phyloP scores from a whole-genome alignment of 139 green algal genomes.

The Closterium sp. region DNA sequence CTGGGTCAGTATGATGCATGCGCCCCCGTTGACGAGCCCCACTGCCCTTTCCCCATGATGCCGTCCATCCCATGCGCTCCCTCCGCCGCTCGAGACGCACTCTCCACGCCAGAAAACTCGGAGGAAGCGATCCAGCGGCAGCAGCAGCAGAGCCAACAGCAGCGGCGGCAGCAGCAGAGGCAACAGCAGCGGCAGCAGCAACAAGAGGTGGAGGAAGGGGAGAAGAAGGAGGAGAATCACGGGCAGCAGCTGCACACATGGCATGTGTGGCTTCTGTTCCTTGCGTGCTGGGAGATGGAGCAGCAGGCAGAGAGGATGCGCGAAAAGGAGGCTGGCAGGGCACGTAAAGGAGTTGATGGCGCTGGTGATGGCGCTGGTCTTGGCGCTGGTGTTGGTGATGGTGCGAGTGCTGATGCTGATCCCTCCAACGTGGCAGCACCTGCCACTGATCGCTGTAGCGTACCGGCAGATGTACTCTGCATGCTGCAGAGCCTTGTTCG shows the following conservation, averaged over 20 bases:
- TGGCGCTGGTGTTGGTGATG: neutral
- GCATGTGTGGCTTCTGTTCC: neutral
- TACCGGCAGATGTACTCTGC: neutral
- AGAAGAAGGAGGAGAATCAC: neutral
- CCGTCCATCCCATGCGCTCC: neutral
- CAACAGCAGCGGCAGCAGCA: neutral
- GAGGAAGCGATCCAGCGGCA: neutral
- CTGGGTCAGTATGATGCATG: neutral
- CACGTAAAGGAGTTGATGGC: neutral
- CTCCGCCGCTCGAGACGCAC: neutral
- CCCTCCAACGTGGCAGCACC: neutral
- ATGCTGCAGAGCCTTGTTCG: neutral
- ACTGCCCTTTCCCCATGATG: neutral
- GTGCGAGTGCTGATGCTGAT: neutral
- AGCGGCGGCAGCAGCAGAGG: neutral
- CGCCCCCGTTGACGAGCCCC: neutral
- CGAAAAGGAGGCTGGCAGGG: neutral
- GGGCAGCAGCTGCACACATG: neutral
- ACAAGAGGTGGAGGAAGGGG: neutral
- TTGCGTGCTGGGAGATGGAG: neutral
- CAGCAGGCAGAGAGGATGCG: neutral
- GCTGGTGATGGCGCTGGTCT: neutral
- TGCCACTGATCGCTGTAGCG: neutral
- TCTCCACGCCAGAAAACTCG: neutral
- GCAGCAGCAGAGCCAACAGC: neutral